A percentile compares a stretch with the other conserved stretches of the same genome.
phyloP scores from a whole-genome alignment of 257 asterid species.

The Solanum sejunctum region DNA sequence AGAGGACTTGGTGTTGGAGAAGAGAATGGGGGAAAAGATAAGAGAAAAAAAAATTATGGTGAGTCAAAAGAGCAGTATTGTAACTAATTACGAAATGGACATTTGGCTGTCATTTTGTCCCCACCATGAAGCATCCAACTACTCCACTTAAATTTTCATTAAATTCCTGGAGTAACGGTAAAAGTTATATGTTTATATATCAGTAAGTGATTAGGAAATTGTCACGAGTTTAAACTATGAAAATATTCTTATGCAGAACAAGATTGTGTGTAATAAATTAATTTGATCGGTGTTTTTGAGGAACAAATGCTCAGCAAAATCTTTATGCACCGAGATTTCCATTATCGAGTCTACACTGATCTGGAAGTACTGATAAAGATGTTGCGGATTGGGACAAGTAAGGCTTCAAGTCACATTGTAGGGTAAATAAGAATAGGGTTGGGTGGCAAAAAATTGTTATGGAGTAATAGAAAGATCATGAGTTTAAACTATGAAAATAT shows the following conservation, averaged over 20 bases:
- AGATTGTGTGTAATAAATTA: accelerated
- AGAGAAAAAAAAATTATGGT: not conserved
- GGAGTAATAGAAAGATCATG: accelerated
- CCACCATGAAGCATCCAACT: conserved; percentile 25
- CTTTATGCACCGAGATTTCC: not conserved
- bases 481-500: not conserved
- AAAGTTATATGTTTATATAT: not conserved
- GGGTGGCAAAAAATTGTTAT: accelerated
- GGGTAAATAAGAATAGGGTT: too few species aligned
- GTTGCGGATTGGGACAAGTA: not conserved
- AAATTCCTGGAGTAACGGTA: not conserved
- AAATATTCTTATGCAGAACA: accelerated
- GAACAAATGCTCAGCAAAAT: not conserved
- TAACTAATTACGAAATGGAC: conserved; percentile 10
- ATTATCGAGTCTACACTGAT: not conserved
- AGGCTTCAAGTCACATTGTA: accelerated
- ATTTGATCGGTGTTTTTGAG: not conserved
- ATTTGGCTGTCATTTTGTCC: conserved; percentile 25
- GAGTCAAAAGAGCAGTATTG: conserved; percentile 2
- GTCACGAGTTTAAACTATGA: not conserved
- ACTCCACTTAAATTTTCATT: not conserved
- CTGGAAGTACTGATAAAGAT: not conserved
- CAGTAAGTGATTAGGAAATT: accelerated
- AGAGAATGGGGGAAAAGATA: not conserved
- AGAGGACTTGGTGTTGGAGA: not conserved